Evolutionary conservation across 129 eudicot species (phyloP), one percentile per base, ranked within the genome.

Genomic region (Erigeron canadensis): DNA sequence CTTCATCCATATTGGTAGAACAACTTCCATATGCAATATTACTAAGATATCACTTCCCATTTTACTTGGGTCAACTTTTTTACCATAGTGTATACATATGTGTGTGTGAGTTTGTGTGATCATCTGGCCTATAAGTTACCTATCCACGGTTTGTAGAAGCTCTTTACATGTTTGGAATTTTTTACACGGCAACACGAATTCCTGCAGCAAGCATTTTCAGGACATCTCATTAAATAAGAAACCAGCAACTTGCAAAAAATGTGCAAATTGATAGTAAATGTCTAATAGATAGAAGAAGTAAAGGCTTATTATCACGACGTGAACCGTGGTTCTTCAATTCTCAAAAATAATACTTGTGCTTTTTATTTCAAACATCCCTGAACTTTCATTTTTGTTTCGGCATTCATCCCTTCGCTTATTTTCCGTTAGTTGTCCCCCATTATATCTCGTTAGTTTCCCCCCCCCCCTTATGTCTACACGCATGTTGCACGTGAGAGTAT

Each of bases 111-210:
- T 16, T 5, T 16, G 5, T 18, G 23, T 22, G 48, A 15, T 50
- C 7, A 39, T 48, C 5, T 0, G 17, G 58, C 46, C 2, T 7
- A 42, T 38, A 5, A 40, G 18, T 61, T 80, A 63, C 95, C 86
- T 88, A 44, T 80, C 78, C 51, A 75, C 83, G 1, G 60, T 66
- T 15, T 83, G 74, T 45, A 79, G 74, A 51, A 84, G 85, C 76
- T 87, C 86, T 70, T 61, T 68, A 47, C 80, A 59, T 21, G 85
- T 76, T 48, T 64, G 50, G 62, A 61, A 48, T 45, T 78, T 39
- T 67, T 57, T 64, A 65, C 45, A 72, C 51, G 71, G 72, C 34
- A 67, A 18, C 37, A 56, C 10, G 65, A 37, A 1, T 22, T 22
- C 76, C 71, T 63, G 45, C 3, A 56, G 54, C 5, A 56, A 51